Base-by-base conservation (phyloP, 208 protist genomes). In the Trypanosoma brucei region DNA sequence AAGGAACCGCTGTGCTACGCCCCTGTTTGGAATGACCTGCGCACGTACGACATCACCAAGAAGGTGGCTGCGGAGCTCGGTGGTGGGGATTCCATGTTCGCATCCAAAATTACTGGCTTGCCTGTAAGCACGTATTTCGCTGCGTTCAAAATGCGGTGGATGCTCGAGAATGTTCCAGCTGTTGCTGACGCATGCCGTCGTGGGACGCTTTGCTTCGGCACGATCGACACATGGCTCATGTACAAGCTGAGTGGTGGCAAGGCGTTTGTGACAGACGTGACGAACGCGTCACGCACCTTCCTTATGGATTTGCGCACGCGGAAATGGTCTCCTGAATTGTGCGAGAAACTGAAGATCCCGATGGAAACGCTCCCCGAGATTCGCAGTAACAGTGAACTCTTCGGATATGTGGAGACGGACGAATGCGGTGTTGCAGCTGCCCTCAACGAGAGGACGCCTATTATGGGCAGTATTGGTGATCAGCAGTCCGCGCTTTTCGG, bases 181-280 rank as follows among this genome's bases (percentile, higher is more conserved):
- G 94, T 98, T 6, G 52, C 70, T 11, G 61, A 88, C 34, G 94
- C 95, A 11, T 53, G 85, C 3, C 62, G 86, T 11, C 62, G 86
- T 31, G 80, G 81, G 9, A 75, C 51, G 5, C 87, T 86, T 5
- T 62, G 96, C 39, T 94, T 99, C 64, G 98, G 98, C 48, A 99
- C 97, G 6, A 78, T 99, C 30, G 98, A 99, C 65, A 76, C 83
- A 11, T 99, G 98, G 98, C 78, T 99, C n/a, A 79, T 99, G 51
- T 99, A 85, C 80, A 93, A 89, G 54, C 59, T 97, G 5, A 99
- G 93, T 49, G 79, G 79, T 33, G 85, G 86, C 14, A 76, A 68
- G 46, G 63, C 75, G 2, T 96, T 98, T 79, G 58, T 83, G 2
- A 99, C 97, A 7, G 98, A 99, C 78, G 96, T 99, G 0, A 97